Conservation (phyloP, 768 basidiomycete species). For the Artomyces pyxidatus region DNA sequence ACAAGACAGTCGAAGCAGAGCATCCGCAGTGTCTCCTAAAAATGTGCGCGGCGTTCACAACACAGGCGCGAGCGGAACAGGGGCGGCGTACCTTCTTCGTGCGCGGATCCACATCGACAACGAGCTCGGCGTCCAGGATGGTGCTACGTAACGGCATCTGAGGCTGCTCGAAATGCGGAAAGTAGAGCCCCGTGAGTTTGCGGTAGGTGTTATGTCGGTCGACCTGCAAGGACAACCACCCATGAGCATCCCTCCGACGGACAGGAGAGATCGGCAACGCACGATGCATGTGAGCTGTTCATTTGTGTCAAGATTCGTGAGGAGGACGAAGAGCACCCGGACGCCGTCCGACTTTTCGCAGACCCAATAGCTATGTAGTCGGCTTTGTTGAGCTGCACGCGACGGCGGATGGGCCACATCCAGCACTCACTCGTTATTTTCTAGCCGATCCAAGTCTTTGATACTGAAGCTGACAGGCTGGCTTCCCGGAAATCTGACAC, state of each 20-base stretch:
- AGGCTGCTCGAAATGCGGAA: constrained; percentile 81
- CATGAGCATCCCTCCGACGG: background rate
- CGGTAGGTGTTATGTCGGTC: constrained; percentile 91
- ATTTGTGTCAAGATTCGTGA: constrained; percentile 42
- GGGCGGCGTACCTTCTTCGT: constrained; percentile 52
- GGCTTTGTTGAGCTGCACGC: background rate
- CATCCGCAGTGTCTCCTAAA: constrained; percentile 71
- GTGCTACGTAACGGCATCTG: constrained; percentile 64
- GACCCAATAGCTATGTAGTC: constrained; percentile 80
- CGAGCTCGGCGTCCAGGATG: constrained; percentile 89
- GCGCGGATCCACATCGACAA: constrained; percentile 76
- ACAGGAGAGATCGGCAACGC: background rate
- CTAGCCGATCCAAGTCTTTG: constrained; percentile 65
- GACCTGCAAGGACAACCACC: constrained; percentile 44
- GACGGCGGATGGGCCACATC: background rate
- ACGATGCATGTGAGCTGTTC: constrained; percentile 72
- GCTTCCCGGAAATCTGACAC: constrained; percentile 80
- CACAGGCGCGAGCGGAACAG: constrained; percentile 1
- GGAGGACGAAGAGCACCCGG: constrained; percentile 78
- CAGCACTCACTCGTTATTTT: constrained; percentile 67
- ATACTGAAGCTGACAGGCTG: constrained; percentile 88
- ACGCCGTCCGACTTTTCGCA: constrained; percentile 98
- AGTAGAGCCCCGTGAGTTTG: constrained; percentile 65
- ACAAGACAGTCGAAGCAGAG: constrained; percentile 93
- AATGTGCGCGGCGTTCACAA: constrained; percentile 1